Base-by-base conservation (phyloP, 371 early-diverging fungal species). In the Mortierella sp. region DNA sequence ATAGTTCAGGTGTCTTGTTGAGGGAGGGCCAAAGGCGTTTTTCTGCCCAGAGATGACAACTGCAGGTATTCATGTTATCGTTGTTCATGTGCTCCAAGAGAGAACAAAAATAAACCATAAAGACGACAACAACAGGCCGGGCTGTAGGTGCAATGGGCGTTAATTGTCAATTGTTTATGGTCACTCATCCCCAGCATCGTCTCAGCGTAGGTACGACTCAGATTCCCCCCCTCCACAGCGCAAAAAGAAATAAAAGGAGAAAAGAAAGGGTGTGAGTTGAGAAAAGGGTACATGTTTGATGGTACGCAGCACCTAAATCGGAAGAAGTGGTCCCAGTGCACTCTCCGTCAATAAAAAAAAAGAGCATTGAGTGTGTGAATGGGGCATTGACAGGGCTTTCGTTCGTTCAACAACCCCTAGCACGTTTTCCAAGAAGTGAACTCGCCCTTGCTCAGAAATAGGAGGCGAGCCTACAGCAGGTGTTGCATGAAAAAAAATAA, bases 281-380 rank as follows among this genome's bases (percentile, higher is more conserved):
- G 14, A 31, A 59, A 24, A 28, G 31, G 28, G 31, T 59, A 59
- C 31, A 59, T 31, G 31, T 0, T 8, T 14, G 16, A 31, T 59
- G 31, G 28, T 59, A 59, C 31, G 14, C 28, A 28, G 59, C 59
- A 59, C 59, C 59, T 28, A 59, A 59, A 59, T 59, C 59, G 59
- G 59, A 59, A 59, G 59, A 59, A 59, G 59, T 59, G 59, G 31
- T 59, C 59, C 59, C 59, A 59, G 59, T 59, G 59, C 59, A 59
- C 59, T 59, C 59, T 31, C 55, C 55, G 13, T 16, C 13, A 57
- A 57, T 54, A 14, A 48, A 70, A 14, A 48, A 43, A 46, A 43
- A 24, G 43, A 44, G 59, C 59, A 59, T 59, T 59, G 59, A 55
- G 57, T 26, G 50, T 14, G 50, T 50, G 50, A 50, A 50, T 16